A percentile compares a stretch with the other conserved stretches of the same genome.
Evolutionary conservation across 1,139 yeast genomes (phyloP).

Genomic region (Williopsis jadinii): DNA sequence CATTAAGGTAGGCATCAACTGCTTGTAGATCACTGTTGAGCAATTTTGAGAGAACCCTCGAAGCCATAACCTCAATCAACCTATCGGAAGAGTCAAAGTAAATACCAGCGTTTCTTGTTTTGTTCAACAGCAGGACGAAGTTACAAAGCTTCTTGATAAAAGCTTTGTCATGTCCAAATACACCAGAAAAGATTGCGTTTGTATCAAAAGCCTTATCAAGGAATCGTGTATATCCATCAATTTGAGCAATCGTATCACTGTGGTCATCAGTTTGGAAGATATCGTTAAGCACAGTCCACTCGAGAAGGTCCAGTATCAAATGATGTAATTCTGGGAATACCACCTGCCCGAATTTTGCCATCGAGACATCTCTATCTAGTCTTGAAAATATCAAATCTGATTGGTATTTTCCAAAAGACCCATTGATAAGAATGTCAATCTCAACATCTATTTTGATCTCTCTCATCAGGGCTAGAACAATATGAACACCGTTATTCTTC

Average conservation of each 20-base stretch:
- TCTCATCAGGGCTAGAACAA: conserved; percentile 35
- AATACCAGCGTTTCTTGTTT: conserved; percentile 24
- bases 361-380: conserved; percentile 7
- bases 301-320: conserved; percentile 25
- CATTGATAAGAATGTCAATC: conserved; percentile 38
- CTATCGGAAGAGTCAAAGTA: conserved; percentile 21
- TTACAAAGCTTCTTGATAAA: conserved; percentile 21
- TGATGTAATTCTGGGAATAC: conserved; percentile 25
- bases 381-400: conserved; percentile 19
- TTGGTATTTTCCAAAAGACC: conserved; percentile 26
- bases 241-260: conserved; percentile 14
- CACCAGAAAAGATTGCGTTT: conserved; percentile 11
- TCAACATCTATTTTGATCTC: conserved; percentile 36
- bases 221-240: conserved; percentile 18
- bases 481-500: conserved; percentile 46
- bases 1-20: conserved; percentile 19
- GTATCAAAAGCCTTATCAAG: conserved; percentile 15
- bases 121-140: conserved; percentile 23
- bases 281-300: conserved; percentile 29
- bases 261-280: conserved; percentile 20
- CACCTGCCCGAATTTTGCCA: conserved; percentile 4
- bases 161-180: conserved; percentile 17
- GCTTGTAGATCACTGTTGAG: conserved; percentile 16
- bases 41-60: conserved; percentile 18
- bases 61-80: conserved; percentile 18